phyloP scores from a whole-genome alignment of 306 rosid genomes.

The Arachis stenosperma region DNA sequence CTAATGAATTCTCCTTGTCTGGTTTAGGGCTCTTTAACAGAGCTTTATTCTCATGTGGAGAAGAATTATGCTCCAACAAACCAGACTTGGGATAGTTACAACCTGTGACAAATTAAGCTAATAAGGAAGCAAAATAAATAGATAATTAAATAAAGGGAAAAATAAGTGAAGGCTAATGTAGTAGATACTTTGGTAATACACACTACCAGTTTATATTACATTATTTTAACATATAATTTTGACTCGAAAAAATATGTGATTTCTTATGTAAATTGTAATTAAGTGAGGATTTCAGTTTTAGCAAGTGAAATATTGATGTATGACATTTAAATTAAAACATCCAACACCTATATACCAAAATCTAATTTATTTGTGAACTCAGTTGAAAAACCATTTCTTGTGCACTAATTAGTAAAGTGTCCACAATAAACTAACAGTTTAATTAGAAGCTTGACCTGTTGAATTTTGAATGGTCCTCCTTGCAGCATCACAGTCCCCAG shows the following conservation, averaged over 20 bases:
- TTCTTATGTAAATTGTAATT: too few relatives aligned
- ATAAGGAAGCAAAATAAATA: slow-evolving; percentile 5
- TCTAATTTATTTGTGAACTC: too few relatives aligned
- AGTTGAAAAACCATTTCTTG: too few relatives aligned
- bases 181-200: slow-evolving; percentile 1
- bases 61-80: slow-evolving; percentile 49
- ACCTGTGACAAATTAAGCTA: slow-evolving; percentile 35
- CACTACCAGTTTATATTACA: neutral
- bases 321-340: too few relatives aligned
- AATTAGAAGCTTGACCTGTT: slow-evolving; percentile 47
- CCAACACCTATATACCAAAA: too few relatives aligned
- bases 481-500: slow-evolving; percentile 51
- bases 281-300: too few relatives aligned
- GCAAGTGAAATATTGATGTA: too few relatives aligned
- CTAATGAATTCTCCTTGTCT: slow-evolving; percentile 47
- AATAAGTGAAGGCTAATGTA: neutral
- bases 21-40: slow-evolving; percentile 52
- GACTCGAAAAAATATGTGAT: too few relatives aligned
- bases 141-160: neutral
- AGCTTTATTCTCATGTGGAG: slow-evolving; percentile 55
- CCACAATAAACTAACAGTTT: slow-evolving; percentile 40
- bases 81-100: slow-evolving; percentile 42
- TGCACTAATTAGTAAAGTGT: neutral
- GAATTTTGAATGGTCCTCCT: slow-evolving; percentile 49
- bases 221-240: too few relatives aligned